Conservation (phyloP, 140 eudicot genomes). For the Bidens hawaiensis region DNA sequence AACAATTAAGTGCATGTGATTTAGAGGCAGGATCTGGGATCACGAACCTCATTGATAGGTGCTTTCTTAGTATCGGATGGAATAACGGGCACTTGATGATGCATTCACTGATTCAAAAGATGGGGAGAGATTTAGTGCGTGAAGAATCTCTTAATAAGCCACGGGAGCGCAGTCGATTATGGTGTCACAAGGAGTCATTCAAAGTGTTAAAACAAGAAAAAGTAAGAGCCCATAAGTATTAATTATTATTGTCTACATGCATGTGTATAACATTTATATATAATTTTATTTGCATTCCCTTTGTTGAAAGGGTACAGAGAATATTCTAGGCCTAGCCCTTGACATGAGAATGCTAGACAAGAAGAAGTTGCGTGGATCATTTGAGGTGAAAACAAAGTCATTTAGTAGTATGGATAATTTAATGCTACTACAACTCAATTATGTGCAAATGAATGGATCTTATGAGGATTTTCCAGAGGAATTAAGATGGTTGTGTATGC, state of each 20-base stretch:
- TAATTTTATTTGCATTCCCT: not conserved
- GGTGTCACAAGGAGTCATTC: conserved; percentile 13
- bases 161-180: conserved; percentile 1
- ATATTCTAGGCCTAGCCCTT: conserved; percentile 2
- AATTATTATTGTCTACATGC: not conserved
- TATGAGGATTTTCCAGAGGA: not conserved
- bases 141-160: conserved; percentile 1
- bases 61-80: not conserved
- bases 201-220: conserved; percentile 1
- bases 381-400: not conserved
- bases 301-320: not conserved
- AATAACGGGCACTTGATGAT: not conserved
- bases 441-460: not conserved
- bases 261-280: not conserved
- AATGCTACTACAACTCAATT: conserved; percentile 9
- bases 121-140: conserved; percentile 13
- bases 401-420: conserved; percentile 7
- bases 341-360: conserved; percentile 1
- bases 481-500: conserved; percentile 18
- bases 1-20: conserved; percentile 1
- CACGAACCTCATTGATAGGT: not conserved
- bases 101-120: conserved; percentile 15
- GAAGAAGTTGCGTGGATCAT: not conserved
- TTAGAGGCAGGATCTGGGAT: not conserved
- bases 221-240: not conserved